These are phyloP conservation scores for Eucalyptus lansdowneana DNA, from an alignment of 345 rosid genomes.

Conservation along the genomic window DNA sequence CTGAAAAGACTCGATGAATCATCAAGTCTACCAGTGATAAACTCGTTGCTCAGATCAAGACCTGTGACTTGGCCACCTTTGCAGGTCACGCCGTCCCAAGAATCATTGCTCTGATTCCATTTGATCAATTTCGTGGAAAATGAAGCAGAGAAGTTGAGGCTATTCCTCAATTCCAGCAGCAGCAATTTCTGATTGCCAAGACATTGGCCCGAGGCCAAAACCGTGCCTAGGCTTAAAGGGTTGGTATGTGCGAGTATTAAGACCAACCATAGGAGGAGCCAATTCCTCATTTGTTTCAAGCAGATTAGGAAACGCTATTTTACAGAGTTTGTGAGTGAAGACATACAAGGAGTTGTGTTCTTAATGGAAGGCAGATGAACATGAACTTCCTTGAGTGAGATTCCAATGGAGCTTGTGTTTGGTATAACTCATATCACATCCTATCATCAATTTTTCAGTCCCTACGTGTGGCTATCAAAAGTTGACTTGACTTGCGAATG, in stretches of 20 bases:
- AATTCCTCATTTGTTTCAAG: neutral
- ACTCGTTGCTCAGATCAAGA: too few species aligned
- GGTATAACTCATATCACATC: too few species aligned
- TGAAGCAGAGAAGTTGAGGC: neutral
- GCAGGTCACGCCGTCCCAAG: conserved; percentile 31
- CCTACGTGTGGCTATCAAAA: too few species aligned
- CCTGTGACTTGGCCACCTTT: neutral
- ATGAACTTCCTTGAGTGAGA: too few species aligned
- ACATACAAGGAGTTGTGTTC: too few species aligned
- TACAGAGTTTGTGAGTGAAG: too few species aligned
- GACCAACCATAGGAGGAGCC: conserved; percentile 1
- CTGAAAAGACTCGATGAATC: too few species aligned
- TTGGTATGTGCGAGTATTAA: neutral
- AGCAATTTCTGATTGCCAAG: neutral
- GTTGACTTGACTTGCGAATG: too few species aligned
- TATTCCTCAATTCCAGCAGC: conserved; percentile 11
- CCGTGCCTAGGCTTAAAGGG: neutral
- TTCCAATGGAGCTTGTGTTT: too few species aligned
- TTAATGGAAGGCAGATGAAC: too few species aligned
- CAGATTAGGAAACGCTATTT: neutral
- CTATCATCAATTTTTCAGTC: too few species aligned
- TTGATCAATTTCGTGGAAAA: neutral
- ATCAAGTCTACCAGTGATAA: accelerated
- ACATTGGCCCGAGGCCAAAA: too few species aligned
- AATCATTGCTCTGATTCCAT: conserved; percentile 9